Conservation (phyloP, 495 filamentous ascomycete species). For the Rhypophila decipiens region DNA sequence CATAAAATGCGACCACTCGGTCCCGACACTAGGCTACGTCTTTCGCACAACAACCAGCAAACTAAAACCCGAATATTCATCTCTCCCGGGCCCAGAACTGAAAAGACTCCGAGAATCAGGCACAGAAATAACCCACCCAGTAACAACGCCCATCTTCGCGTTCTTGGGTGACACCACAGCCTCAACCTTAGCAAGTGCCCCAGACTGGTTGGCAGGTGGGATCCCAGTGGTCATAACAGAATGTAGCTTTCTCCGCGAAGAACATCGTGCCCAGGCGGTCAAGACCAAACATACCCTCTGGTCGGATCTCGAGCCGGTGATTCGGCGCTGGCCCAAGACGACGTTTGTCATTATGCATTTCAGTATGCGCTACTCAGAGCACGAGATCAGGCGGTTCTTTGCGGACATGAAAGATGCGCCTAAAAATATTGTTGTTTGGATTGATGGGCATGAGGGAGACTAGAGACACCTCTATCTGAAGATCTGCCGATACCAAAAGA, state of each 20-base stretch:
- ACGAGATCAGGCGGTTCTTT: constrained; percentile 28
- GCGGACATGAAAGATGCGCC: constrained; percentile 17
- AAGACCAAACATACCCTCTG: constrained; percentile 33
- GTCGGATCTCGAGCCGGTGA: constrained; percentile 26
- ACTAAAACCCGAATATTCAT: constrained; percentile 18
- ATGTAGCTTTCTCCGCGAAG: constrained; percentile 29
- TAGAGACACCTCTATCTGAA: no score
- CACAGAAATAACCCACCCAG: constrained; percentile 17
- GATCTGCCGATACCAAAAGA: no score
- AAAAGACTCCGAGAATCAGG: constrained; percentile 15
- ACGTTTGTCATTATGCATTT: constrained; percentile 35
- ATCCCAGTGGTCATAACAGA: constrained; percentile 33
- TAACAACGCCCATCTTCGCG: constrained; percentile 26
- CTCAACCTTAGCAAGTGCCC: constrained; percentile 14
- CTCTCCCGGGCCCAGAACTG: constrained; percentile 15
- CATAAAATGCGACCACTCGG: constrained; percentile 29
- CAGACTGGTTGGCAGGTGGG: constrained; percentile 15
- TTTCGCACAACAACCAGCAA: constrained; percentile 22
- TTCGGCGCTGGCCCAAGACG: constrained; percentile 22
- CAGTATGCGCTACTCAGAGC: constrained; percentile 28
- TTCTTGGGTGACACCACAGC: constrained; percentile 33
- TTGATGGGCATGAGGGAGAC: no score
- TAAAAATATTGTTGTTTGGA: constrained; percentile 32
- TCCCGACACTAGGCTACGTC: constrained; percentile 34
- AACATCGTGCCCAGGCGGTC: constrained; percentile 26